Evolutionary conservation across 441 rosid species (phyloP), one percentile per base, ranked within the genome.

Genomic region (Pelargonium myrrhifolium): DNA sequence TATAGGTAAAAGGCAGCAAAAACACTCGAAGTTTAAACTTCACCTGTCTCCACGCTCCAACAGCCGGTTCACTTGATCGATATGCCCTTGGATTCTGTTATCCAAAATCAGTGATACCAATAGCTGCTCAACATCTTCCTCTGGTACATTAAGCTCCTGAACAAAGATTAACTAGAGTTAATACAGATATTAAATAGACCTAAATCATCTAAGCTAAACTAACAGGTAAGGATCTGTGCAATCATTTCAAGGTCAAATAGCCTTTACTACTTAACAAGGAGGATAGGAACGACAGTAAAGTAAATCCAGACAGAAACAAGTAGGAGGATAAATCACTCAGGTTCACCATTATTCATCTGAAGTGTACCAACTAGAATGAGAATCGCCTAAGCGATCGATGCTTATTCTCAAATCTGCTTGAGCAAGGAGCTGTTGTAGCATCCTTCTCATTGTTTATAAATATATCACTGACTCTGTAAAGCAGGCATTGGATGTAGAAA

Each of bases 131-230:
- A 95, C 98, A 10, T 95, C 99, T 70, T 86, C 88, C 74, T 95
- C 99, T 9, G 98, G 95, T 62, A 95, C 97, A 64, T 92, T 95
- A 62, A 95, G 96, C 62, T 95, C 98, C 96, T 89, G 80, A 43
- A 72, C n/a, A 21, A 4, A 11, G 49, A 56, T 62, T 65, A 73
- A 3, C 70, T 68, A 6, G 21, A 12, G 17, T 28, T 1, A 26
- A 62, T 62, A 7, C 65, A 62, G 9, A 12, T 62, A 56, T 21
- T 21, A 3, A 2, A 56, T 10, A 2, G 11, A 9, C 31, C 11
- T 56, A 21, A 20, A 56, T 56, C 20, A 51, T 51, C n/a, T n/a
- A n/a, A n/a, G n/a, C n/a, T n/a, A n/a, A n/a, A n/a, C n/a, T n/a
- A n/a, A n/a, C n/a, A n/a, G n/a, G n/a, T n/a, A n/a, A n/a, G n/a